phyloP scores from a whole-genome alignment of 1,284 basidiomycete species.

The Leccinum pachyderme region DNA sequence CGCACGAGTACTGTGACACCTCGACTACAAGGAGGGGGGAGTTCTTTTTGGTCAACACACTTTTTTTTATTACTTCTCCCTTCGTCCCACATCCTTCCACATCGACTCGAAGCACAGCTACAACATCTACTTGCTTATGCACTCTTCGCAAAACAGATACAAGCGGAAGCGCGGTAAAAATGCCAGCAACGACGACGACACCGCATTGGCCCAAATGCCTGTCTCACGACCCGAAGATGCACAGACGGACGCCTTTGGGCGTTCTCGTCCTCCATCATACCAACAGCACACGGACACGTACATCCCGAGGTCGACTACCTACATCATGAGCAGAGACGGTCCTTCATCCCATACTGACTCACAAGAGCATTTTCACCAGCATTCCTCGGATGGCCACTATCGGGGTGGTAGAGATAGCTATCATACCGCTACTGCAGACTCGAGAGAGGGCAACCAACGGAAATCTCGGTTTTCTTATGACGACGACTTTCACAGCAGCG shows the following conservation, averaged over 20 bases:
- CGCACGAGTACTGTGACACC: conserved; percentile 12
- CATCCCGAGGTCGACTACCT: conserved; percentile 37
- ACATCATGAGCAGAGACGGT: conserved; percentile 49
- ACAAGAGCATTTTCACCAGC: conserved; percentile 51
- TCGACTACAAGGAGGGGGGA: conserved; percentile 19
- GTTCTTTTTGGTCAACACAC: conserved; percentile 30
- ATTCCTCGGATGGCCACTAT: conserved; percentile 46
- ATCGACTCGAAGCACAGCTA: conserved; percentile 31
- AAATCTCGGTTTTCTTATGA: conserved; percentile 38
- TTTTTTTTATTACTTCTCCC: conserved; percentile 28
- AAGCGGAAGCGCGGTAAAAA: conserved; percentile 49
- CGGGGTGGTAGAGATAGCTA: conserved; percentile 51
- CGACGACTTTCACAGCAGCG: conserved; percentile 38
- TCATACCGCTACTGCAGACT: conserved; percentile 37
- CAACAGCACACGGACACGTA: conserved; percentile 50
- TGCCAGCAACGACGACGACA: conserved; percentile 49
- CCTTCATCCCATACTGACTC: conserved; percentile 50
- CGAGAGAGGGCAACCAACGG: conserved; percentile 47
- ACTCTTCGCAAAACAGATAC: conserved; percentile 46
- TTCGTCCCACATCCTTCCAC: conserved; percentile 23
- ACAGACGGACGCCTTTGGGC: conserved; percentile 42
- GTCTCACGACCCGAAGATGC: conserved; percentile 51
- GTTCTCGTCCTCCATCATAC: conserved; percentile 37
- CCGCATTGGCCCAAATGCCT: conserved; percentile 36
- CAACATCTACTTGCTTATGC: conserved; percentile 41